Evolutionary conservation across 192 early-diverging fungal genomes (phyloP), one percentile per base, ranked within the genome.

Genomic region (Chytriomyces sp.): DNA sequence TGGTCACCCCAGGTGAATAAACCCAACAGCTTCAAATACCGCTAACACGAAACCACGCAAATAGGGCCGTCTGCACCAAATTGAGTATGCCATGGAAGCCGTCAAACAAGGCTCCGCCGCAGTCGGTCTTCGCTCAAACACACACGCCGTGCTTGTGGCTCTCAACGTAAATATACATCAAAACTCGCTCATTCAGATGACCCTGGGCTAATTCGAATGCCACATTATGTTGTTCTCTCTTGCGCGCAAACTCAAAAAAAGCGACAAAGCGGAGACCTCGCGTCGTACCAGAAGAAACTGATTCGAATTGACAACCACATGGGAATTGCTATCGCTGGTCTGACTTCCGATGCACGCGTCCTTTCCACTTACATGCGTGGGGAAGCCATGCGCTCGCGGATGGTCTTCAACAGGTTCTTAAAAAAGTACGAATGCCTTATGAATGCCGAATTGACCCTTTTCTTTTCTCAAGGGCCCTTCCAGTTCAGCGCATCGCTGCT

Each of bases 81-180:
- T 99, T 53, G 98, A 99, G 82, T 99, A 99, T 82, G 98, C 98
- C 16, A 94, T 97, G 66, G 97, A 99, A 87, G 98, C 98, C 45
- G 97, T 99, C 46, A 98, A 99, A 83, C 96, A 98, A 80, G 98
- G 98, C 44, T 96, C 96, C 7, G 97, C 97, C 16, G 93, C 93
- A 35, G 96, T 99, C 59, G 97, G 98, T 6, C 79, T 98, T 59
- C 89, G 90, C 67, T 95, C 93, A 43, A 94, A 93, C 63, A 90
- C 88, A 46, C 91, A 96, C 71, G 94, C 89, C 11, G 91, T 98
- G n/a, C 80, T 99, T 6, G 85, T 96, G 3, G 95, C 89, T 6
- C 85, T 98, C 61, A 98, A 99, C 86, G 92, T 92, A 79, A 76
- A 63, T 47, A 26, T 16, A 13, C 16, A n/a, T 57, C 53, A 57